These are phyloP conservation scores for Coemansia sp. DNA, from an alignment of 192 early-diverging fungal genomes.

Conservation along the genomic window DNA sequence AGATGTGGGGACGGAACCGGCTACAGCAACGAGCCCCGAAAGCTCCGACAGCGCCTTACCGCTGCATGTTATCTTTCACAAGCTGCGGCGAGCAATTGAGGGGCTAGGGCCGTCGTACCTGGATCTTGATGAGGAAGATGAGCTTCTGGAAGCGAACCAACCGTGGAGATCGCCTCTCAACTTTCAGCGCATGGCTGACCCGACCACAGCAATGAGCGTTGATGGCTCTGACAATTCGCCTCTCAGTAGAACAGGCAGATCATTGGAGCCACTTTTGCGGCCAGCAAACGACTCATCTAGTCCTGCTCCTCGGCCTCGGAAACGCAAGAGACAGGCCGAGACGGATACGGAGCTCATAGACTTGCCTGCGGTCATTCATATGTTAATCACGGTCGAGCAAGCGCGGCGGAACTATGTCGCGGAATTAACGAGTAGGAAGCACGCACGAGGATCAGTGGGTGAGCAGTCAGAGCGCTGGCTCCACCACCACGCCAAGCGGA, in stretches of 20 bases:
- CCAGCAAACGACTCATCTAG: not conserved
- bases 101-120: conserved; percentile 30
- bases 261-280: not conserved
- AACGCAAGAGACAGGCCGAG: conserved; percentile 8
- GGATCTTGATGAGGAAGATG: conserved; percentile 26
- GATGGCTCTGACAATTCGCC: not conserved
- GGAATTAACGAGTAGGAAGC: conserved; percentile 24
- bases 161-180: conserved; percentile 47
- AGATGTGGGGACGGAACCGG: not conserved
- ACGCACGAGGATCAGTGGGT: conserved; percentile 28
- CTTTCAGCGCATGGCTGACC: conserved; percentile 20
- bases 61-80: conserved; percentile 26
- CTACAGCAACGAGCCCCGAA: not conserved
- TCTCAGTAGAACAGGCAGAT: too few relatives aligned
- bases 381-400: conserved; percentile 40
- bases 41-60: conserved; percentile 14
- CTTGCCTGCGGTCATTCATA: conserved; percentile 22
- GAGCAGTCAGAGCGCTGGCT: conserved; percentile 54
- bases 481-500: conserved; percentile 50
- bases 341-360: conserved; percentile 13
- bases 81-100: conserved; percentile 16
- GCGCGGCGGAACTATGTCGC: conserved; percentile 31
- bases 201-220: not conserved
- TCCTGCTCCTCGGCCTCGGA: not conserved
- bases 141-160: conserved; percentile 13